Evolutionary conservation across 176 grass and related monocot species (phyloP), one percentile per base, ranked within the genome.

Genomic region (Triticum urartu): DNA sequence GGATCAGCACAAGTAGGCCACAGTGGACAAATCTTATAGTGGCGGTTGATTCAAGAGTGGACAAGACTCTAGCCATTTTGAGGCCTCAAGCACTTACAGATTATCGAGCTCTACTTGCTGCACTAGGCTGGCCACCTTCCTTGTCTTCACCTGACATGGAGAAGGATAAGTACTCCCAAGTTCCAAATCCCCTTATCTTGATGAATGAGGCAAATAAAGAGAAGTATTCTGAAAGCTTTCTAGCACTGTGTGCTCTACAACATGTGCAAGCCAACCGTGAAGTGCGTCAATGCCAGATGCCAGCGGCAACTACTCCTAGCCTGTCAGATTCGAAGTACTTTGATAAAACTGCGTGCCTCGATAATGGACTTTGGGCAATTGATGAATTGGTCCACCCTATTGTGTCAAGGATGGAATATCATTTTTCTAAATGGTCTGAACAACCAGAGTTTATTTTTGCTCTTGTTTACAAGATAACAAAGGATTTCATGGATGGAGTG

Each of bases 1-100:
- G 28, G 43, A 89, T 98, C 88, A 83, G 78, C 77, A 21, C 10
- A 14, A 81, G 7, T 71, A 92, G 82, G 68, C 93, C 93, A 38
- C 85, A 78, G 30, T 95, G 96, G 96, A 86, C 84, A 62, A 91
- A 87, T 83, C 93, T 98, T 50, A 7, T 98, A 62, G 88, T 89
- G 77, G 90, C 90, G 17, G 96, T 95, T 75, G 96, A 98, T 86
- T 95, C 90, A 73, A 98, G 96, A 92, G 93, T 95, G 81, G 96
- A 95, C 42, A 98, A 88, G 33, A 89, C 79, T 79, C 89, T 98
- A 43, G 68, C 85, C 59, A 91, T 94, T 94, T 79, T 98, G 86
- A 92, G 90, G 70, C 92, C 93, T 74, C 93, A 95, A 87, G 90
- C 96, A 34, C 84, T 98, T 14, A 86, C 81, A 20, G 88, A 98